Evolutionary conservation across 1,284 basidiomycete species (phyloP).

Genomic region (Rhodotorula mucilaginosa): DNA sequence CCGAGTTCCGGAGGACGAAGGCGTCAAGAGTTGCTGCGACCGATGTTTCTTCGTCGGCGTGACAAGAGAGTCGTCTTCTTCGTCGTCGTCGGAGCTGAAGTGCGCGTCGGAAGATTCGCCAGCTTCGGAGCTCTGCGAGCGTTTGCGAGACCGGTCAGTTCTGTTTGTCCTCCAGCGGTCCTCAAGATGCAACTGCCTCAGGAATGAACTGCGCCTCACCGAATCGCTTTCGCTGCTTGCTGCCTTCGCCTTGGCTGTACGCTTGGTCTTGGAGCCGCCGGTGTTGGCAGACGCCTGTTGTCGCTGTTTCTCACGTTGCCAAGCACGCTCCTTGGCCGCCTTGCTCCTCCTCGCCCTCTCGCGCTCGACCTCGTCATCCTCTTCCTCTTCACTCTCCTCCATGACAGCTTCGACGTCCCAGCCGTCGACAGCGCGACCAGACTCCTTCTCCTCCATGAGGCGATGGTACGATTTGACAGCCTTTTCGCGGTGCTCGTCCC

Average conservation of each 20-base stretch:
- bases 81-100: background rate
- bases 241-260: constrained; percentile 6
- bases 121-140: constrained; percentile 1
- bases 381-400: constrained; percentile 16
- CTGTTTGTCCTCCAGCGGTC: background rate
- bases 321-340: constrained; percentile 3
- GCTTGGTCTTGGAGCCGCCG: background rate
- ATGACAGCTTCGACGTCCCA: constrained; percentile 38
- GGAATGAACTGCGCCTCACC: background rate
- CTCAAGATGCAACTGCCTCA: too few relatives aligned
- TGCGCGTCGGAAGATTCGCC: constrained; percentile 14
- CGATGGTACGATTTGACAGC: constrained; percentile 24
- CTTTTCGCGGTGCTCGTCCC: constrained; percentile 1
- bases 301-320: background rate
- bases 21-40: constrained; percentile 8
- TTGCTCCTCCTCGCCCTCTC: background rate
- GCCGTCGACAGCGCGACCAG: constrained; percentile 4
- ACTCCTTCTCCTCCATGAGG: background rate
- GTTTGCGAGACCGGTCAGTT: background rate
- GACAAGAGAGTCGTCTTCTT: background rate
- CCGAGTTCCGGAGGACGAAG: background rate
- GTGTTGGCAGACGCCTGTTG: background rate
- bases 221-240: constrained; percentile 7
- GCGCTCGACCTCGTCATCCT: constrained; percentile 8
- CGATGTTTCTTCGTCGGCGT: constrained; percentile 13